Evolutionary conservation across 352 stramenopile genomes (phyloP), one percentile per base, ranked within the genome.

Genomic region (Phytophthora parvispora): DNA sequence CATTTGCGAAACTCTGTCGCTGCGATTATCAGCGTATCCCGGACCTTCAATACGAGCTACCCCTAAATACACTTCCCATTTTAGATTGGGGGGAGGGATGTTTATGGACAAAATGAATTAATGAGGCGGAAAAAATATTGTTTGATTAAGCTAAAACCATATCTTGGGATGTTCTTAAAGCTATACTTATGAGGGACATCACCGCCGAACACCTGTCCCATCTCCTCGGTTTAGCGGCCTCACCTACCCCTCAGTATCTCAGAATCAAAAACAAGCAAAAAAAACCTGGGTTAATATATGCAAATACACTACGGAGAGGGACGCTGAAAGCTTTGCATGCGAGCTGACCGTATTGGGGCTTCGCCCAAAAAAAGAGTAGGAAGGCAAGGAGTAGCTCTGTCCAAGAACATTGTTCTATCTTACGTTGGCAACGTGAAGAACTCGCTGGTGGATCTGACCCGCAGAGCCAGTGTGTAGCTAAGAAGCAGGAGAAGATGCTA

Each of bases 51-150:
- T 15, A 15, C 22, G 15, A 50, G 18, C 43, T 50, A 50, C 5
- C 43, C 20, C 43, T 50, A 50, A 28, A 50, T 50, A 50, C 16
- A 18, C 20, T 50, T 50, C 18, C 20, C 24, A 50, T 50, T 20
- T 20, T 20, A 50, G 43, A 50, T 50, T 50, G n/a, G 43, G 43
- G 43, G 43, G 43, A n/a, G n/a, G n/a, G n/a, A n/a, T 50, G 8
- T 50, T 50, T 50, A 50, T 29, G 43, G 8, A 12, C 9, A 29
- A n/a, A n/a, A 18, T 13, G 32, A 38, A 38, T 8, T 38, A 38
- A 13, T 38, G n/a, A n/a, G n/a, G n/a, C n/a, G n/a, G n/a, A 38
- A 1, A 13, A 1, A 38, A 38, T 38, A 38, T 18, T 13, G 32
- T 2, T 4, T 38, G 12, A 10, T 1, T 13, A 38, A 38, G 32